These are phyloP conservation scores for Cicer bijugum DNA, from an alignment of 306 rosid species.

Conservation along the genomic window DNA sequence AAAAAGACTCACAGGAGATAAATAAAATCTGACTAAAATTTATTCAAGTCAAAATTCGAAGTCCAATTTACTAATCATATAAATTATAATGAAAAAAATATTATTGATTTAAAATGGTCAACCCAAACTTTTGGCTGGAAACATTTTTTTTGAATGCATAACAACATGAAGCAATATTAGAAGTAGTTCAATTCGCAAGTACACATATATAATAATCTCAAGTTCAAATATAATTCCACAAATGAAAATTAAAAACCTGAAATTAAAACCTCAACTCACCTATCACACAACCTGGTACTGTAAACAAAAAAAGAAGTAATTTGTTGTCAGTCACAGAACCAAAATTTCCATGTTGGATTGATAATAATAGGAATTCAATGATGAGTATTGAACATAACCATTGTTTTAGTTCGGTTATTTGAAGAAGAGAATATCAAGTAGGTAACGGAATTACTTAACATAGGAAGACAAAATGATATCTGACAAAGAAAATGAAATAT, in stretches of 20 bases:
- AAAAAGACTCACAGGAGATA: too few species aligned
- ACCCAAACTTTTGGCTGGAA: not conserved
- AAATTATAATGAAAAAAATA: not conserved
- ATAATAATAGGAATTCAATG: not conserved
- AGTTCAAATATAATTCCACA: slow-evolving; percentile 34
- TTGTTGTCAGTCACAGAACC: slow-evolving; percentile 43
- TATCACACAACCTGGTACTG: slow-evolving; percentile 28
- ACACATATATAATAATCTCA: slow-evolving; percentile 33
- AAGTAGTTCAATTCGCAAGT: slow-evolving; percentile 35
- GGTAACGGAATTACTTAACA: slow-evolving; percentile 35
- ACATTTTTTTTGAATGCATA: not conserved
- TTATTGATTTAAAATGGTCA: not conserved
- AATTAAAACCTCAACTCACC: slow-evolving; percentile 30
- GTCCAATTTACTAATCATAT: too few species aligned
- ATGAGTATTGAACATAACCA: slow-evolving; percentile 7
- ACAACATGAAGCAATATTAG: slow-evolving; percentile 27
- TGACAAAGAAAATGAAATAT: slow-evolving; percentile 29
- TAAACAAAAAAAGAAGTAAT: slow-evolving; percentile 8
- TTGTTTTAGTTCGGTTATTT: slow-evolving; percentile 36
- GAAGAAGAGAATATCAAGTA: slow-evolving; percentile 42
- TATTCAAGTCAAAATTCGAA: too few species aligned
- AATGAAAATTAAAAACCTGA: slow-evolving; percentile 35
- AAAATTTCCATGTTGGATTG: slow-evolving; percentile 19
- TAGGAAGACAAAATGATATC: slow-evolving; percentile 35
- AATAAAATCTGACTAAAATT: too few species aligned